A percentile compares a stretch with the other conserved stretches of the same genome.
Conservation (phyloP, 495 filamentous ascomycete genomes). For the Ascobolus immersus region DNA sequence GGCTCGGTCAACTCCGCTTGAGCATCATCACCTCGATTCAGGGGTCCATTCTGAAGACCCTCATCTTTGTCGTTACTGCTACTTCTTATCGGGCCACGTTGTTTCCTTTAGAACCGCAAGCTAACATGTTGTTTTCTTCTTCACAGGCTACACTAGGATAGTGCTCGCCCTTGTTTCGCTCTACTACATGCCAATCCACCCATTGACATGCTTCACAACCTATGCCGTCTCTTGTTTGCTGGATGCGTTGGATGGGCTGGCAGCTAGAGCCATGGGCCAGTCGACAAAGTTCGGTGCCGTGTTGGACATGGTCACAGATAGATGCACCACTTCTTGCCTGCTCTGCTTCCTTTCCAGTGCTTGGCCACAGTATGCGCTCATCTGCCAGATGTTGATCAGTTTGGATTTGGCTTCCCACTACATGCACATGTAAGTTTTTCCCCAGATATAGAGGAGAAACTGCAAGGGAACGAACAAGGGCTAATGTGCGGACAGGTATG, state of each 20-base stretch:
- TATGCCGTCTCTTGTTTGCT: constrained; percentile 84
- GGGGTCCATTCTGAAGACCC: constrained; percentile 3
- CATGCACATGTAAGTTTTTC: constrained; percentile 76
- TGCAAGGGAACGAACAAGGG: not conserved
- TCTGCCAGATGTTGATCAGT: constrained; percentile 81
- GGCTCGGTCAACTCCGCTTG: too few relatives aligned
- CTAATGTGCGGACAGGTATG: constrained; percentile 10
- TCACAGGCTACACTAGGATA: constrained; percentile 53
- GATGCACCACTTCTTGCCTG: constrained; percentile 81
- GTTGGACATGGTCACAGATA: constrained; percentile 90
- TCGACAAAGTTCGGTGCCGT: constrained; percentile 86
- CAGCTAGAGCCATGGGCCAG: constrained; percentile 68
- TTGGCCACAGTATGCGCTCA: constrained; percentile 69
- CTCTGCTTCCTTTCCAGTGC: constrained; percentile 81
- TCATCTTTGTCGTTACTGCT: not conserved
- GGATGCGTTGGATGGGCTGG: constrained; percentile 79
- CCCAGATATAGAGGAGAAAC: not conserved
- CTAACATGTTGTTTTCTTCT: not conserved
- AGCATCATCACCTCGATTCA: constrained; percentile 2
- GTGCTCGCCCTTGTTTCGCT: constrained; percentile 74
- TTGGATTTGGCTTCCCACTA: constrained; percentile 89
- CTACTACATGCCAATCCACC: constrained; percentile 96
- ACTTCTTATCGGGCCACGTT: not conserved
- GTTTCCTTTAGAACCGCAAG: not conserved
- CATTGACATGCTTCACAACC: constrained; percentile 71